Base-by-base conservation (phyloP, 352 stramenopile species). In the Albugo candida region DNA sequence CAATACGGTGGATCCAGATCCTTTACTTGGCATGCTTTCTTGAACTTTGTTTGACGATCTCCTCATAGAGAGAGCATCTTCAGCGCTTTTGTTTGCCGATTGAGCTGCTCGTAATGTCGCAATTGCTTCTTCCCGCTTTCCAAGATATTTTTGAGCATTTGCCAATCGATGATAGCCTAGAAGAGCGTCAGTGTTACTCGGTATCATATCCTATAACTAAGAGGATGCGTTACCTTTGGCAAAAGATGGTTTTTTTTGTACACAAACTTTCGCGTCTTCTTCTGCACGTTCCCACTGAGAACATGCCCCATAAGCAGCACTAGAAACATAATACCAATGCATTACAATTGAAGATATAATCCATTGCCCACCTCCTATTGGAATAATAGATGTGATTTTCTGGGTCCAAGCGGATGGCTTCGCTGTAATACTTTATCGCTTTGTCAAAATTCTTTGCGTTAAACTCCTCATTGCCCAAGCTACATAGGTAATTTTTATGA, bases 341-440 rank as follows among this genome's bases (percentile, higher is more conserved):
- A 40, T 13, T 2, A 4, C 0, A 31, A 48, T 11, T 13, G 18
- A 8, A 13, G 41, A 11, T 11, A n/a, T 40, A 6, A 27, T 5
- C 16, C 10, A n/a, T 0, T 13, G 42, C 46, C 20, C 18, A 82
- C 69, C 69, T 82, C 49, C 70, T 61, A 57, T 88, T 88, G 21
- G 76, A 88, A 61, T 88, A 88, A 59, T 85, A 88, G 41, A 88
- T 71, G 60, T 77, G 66, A 56, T 78, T 88, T 31, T 69, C 62
- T 11, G 76, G 64, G 45, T 81, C 62, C 35, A 88, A 56, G 34
- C 61, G 64, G 36, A 88, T 88, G n/a, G 76, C 72, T 73, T 87
- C 51, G 11, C 53, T 60, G 48, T 76, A 92, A 53, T 78, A 86
- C 39, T 67, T 64, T 54, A 92, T 82, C 10, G 75, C 75, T 34